phyloP scores from a whole-genome alignment of 73 alveolate genomes.

The Durusdinium trenchii region DNA sequence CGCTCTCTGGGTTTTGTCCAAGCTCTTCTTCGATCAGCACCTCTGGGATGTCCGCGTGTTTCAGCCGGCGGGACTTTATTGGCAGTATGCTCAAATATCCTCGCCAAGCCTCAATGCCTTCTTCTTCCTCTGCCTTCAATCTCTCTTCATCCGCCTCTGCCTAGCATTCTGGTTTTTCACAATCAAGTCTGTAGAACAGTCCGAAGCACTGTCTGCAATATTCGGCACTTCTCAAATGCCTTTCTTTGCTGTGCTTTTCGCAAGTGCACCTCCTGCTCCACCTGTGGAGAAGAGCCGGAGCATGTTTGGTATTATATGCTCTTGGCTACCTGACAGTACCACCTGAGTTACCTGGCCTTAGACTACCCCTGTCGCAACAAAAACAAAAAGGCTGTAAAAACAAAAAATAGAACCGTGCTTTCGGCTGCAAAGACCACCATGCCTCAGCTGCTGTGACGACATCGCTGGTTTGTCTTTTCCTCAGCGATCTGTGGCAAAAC shows the following conservation, averaged over 20 bases:
- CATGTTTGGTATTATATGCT: too few relatives aligned
- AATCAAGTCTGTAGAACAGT: background rate
- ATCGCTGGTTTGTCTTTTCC: constrained; percentile 89
- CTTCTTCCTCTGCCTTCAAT: constrained; percentile 85
- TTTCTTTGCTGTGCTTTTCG: constrained; percentile 86
- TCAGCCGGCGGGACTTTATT: too few relatives aligned
- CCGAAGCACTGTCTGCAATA: background rate
- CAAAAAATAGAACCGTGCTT: background rate
- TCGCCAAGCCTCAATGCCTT: constrained; percentile 93
- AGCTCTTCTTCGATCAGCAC: constrained; percentile 84
- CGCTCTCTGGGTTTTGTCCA: constrained; percentile 87
- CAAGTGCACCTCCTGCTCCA: constrained; percentile 89
- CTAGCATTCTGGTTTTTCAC: too few relatives aligned
- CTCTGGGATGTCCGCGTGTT: background rate
- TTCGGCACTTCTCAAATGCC: background rate
- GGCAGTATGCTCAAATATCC: too few relatives aligned
- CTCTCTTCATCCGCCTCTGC: constrained; percentile 95
- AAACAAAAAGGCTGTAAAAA: too few relatives aligned
- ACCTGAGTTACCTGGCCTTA: too few relatives aligned
- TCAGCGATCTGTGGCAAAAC: background rate
- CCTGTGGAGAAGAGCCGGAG: constrained; percentile 2
- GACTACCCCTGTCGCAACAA: too few relatives aligned
- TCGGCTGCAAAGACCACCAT: background rate
- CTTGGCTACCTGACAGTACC: too few relatives aligned
- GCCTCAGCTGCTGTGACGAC: constrained; percentile 89